Conservation (phyloP, 2,329 filamentous ascomycete genomes). For the Stachybotrys chlorohalonatus region DNA sequence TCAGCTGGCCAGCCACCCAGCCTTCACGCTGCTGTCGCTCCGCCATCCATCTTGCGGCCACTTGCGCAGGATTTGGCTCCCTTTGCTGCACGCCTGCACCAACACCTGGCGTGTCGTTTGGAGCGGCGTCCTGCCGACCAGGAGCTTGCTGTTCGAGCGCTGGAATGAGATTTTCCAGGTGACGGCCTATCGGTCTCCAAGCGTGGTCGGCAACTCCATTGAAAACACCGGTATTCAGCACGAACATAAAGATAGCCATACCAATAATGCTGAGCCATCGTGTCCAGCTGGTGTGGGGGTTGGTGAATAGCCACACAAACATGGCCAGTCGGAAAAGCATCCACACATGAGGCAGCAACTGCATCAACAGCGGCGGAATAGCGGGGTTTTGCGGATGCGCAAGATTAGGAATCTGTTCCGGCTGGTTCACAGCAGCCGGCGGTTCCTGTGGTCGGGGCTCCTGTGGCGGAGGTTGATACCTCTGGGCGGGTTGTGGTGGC, state of each 20-base stretch:
- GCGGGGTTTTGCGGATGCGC: conserved; percentile 32
- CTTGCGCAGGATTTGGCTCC: conserved; percentile 36
- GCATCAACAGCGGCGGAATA: conserved; percentile 21
- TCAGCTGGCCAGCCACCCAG: conserved; percentile 30
- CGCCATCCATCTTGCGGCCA: conserved; percentile 46
- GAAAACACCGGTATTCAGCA: conserved; percentile 50
- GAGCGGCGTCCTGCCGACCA: conserved; percentile 1
- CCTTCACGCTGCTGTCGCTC: conserved; percentile 18
- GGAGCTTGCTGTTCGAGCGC: conserved; percentile 29
- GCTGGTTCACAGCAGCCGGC: conserved; percentile 4
- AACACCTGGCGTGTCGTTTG: conserved; percentile 9
- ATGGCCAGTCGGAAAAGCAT: conserved; percentile 46
- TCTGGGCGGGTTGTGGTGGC: conserved; percentile 3
- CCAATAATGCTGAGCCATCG: conserved; percentile 47
- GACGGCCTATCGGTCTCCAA: conserved; percentile 47
- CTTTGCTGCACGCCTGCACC: conserved; percentile 12
- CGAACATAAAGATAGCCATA: conserved; percentile 45
- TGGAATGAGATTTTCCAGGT: conserved; percentile 51
- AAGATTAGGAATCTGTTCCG: conserved; percentile 9
- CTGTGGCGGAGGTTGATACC: conserved; percentile 6
- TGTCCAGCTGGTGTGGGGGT: conserved; percentile 47
- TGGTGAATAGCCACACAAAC: conserved; percentile 59
- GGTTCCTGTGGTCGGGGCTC: conserved; percentile 16
- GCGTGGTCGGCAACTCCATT: conserved; percentile 45
- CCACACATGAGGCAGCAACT: conserved; percentile 54